Base-by-base conservation (phyloP, 2,329 filamentous ascomycete species). In the Verticillium tricorpus region DNA sequence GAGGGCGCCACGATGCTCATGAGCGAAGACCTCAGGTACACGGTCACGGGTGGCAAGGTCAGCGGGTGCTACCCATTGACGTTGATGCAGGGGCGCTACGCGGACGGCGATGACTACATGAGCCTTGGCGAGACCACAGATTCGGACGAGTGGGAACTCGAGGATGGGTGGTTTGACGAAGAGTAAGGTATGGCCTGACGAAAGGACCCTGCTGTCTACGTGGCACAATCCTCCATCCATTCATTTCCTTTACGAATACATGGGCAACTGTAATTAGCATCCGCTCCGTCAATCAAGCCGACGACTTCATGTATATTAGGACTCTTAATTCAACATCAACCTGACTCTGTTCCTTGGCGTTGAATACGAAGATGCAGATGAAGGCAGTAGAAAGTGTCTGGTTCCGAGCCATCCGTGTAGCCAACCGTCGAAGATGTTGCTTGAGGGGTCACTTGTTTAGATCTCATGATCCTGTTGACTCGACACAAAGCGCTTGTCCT, bases 31-130 rank as follows among this genome's bases (percentile, higher is more conserved):
- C 58, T 71, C 15, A 56, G 60, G 32, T 64, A 69, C 61, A 66
- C 67, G 2, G 65, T 74, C 15, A 74, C 71, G 1, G 69, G 69
- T 19, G 71, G 69, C 32, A 62, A 62, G 34, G 70, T 73, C 6
- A 22, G 22, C 9, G 57, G n/a, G 9, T 62, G 56, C 39, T 52
- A 57, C 32, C 17, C 35, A 2, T 34, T 56, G 32, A 39, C 59
- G 12, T n/a, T 60, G 11, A 57, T 34, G 19, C 54, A 60, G 3
- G 39, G 57, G 17, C 25, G 31, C 12, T 57, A 35, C 28, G 55
- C 17, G 28, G 55, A 35, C 14, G 31, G 55, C 55, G 34, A 57
- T 15, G 55, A 57, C 55, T 57, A 35, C 31, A 57, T 19, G 55
- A 57, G 31, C 32, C 32, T 57, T 3, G 19, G 55, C 31, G 55